Evolutionary conservation across 805 yeast genomes (phyloP).

Genomic region (Kodamaea neixiangensis): DNA sequence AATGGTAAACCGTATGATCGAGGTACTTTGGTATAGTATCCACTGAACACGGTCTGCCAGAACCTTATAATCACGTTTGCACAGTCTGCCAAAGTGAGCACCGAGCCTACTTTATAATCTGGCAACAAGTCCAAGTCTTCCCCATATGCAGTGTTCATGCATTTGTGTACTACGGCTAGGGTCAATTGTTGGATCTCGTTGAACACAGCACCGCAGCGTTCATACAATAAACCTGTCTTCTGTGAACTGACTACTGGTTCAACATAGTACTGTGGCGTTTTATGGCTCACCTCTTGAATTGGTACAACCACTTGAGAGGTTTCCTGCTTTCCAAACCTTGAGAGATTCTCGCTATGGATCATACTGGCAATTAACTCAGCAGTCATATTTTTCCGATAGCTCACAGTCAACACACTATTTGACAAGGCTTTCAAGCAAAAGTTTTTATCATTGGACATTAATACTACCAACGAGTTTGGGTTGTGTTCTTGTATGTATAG

Average conservation of each 20-base stretch:
- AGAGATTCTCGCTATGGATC: slow-evolving; percentile 38
- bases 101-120: slow-evolving; percentile 44
- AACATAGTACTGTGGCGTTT: neutral
- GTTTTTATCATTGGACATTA: slow-evolving; percentile 82
- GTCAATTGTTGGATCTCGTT: slow-evolving; percentile 25
- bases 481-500: slow-evolving; percentile 52
- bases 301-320: slow-evolving; percentile 3
- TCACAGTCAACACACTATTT: slow-evolving; percentile 65
- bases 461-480: slow-evolving; percentile 46
- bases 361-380: slow-evolving; percentile 44
- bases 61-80: slow-evolving; percentile 44
- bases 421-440: slow-evolving; percentile 75
- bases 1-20: slow-evolving; percentile 5
- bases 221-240: neutral
- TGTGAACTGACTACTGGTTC: neutral
- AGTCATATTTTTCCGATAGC: slow-evolving; percentile 47
- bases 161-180: slow-evolving; percentile 48
- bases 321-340: slow-evolving; percentile 20
- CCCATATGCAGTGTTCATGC: slow-evolving; percentile 57
- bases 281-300: neutral
- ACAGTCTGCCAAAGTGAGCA: slow-evolving; percentile 44
- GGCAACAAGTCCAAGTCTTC: slow-evolving; percentile 52
- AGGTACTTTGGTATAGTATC: slow-evolving; percentile 36
- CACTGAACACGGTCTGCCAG: slow-evolving; percentile 60
- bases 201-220: neutral